These are phyloP conservation scores for Thalia dealbata DNA, from an alignment of 176 grass and related monocot species.

Conservation along the genomic window DNA sequence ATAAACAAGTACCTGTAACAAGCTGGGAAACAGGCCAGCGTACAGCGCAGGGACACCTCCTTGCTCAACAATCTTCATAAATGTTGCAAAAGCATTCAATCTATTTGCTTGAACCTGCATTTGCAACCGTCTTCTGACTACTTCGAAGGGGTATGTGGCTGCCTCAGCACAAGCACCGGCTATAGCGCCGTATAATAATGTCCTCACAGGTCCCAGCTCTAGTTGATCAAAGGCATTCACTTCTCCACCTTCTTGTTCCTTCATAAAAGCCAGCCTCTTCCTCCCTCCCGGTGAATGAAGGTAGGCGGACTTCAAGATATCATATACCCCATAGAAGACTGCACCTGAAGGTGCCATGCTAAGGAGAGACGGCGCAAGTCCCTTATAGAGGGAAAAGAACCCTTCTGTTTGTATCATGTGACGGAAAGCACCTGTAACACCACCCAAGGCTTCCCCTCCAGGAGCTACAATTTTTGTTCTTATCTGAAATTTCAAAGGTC, in stretches of 20 bases:
- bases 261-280: slow-evolving; percentile 49
- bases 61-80: slow-evolving; percentile 82
- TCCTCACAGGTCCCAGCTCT: slow-evolving; percentile 70
- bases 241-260: slow-evolving; percentile 47
- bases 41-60: slow-evolving; percentile 89
- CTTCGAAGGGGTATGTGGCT: slow-evolving; percentile 88
- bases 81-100: slow-evolving; percentile 80
- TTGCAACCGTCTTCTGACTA: slow-evolving; percentile 84
- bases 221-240: slow-evolving; percentile 81
- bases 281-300: slow-evolving; percentile 72
- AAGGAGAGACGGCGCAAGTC: slow-evolving; percentile 80
- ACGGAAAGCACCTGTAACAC: slow-evolving; percentile 72
- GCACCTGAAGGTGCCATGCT: slow-evolving; percentile 99
- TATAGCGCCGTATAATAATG: slow-evolving; percentile 83
- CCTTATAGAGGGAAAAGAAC: slow-evolving; percentile 92
- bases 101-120: slow-evolving; percentile 83
- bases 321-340: slow-evolving; percentile 94
- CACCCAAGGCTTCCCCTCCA: slow-evolving; percentile 85
- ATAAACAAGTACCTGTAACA: slow-evolving; percentile 66
- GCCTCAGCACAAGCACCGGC: slow-evolving; percentile 88
- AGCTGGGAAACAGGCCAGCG: slow-evolving; percentile 78
- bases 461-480: slow-evolving; percentile 97
- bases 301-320: slow-evolving; percentile 85
- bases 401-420: slow-evolving; percentile 91
- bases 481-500: slow-evolving; percentile 52